Percentiles rank a stretch among this genome's conserved stretches.
Conservation (phyloP, 257 asterid genomes). For the Jasminum sambac region DNA sequence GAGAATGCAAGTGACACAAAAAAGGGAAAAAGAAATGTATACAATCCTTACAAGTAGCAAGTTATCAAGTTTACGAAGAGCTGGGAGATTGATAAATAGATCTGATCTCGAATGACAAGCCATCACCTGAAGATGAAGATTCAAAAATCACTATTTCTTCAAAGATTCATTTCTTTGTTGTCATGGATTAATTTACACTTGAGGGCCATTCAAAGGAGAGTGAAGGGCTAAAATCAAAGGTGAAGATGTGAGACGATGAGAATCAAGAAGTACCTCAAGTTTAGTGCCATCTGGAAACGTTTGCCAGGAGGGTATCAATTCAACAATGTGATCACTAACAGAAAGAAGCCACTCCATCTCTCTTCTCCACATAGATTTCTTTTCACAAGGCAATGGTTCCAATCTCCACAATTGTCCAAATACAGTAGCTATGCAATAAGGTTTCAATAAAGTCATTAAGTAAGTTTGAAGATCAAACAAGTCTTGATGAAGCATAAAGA, state of each 20-base stretch:
- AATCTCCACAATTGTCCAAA: slow-evolving; percentile 92
- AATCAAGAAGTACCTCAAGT: slow-evolving; percentile 85
- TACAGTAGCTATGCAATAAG: slow-evolving; percentile 58
- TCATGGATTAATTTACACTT: not conserved
- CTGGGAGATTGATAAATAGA: slow-evolving; percentile 77
- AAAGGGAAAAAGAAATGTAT: not conserved
- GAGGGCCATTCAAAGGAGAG: not conserved
- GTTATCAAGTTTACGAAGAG: slow-evolving; percentile 88
- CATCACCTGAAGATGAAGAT: slow-evolving; percentile 65
- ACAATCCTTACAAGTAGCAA: slow-evolving; percentile 73
- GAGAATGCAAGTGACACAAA: not conserved
- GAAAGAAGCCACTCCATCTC: slow-evolving; percentile 82
- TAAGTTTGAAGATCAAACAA: not conserved
- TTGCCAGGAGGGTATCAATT: slow-evolving; percentile 73
- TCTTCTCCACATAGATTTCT: slow-evolving; percentile 77
- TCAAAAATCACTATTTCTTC: not conserved
- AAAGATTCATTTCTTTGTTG: not conserved
- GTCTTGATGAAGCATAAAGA: not conserved
- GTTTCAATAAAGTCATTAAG: not conserved
- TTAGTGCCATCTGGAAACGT: slow-evolving; percentile 74
- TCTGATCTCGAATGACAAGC: slow-evolving; percentile 73
- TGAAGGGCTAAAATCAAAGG: not conserved
- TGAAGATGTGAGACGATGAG: not conserved
- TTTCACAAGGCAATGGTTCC: slow-evolving; percentile 70
- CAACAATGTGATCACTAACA: slow-evolving; percentile 75